These are phyloP conservation scores for Rhododendron kiyosumense DNA, from an alignment of 148 eudicot species.

Conservation along the genomic window DNA sequence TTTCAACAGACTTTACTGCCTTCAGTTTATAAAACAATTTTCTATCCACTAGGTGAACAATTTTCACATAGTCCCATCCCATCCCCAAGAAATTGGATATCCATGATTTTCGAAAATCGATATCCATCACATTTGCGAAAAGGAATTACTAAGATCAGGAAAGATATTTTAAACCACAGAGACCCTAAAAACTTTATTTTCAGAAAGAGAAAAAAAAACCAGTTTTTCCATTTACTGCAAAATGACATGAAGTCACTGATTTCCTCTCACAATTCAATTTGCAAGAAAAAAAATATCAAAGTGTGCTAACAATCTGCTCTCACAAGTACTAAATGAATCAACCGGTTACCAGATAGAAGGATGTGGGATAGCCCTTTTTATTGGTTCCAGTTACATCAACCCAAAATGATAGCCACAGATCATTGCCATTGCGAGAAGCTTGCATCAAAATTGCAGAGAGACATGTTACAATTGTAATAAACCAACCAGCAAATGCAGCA, in stretches of 20 bases:
- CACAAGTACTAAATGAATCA: not conserved
- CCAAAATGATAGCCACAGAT: constrained; percentile 95
- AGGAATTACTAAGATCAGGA: not conserved
- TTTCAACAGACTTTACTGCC: not conserved
- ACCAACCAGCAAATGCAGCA: constrained; percentile 90
- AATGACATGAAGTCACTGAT: not conserved
- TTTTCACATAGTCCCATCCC: not conserved
- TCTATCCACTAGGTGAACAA: not conserved
- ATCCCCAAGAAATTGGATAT: not conserved
- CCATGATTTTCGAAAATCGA: not conserved
- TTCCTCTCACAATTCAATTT: not conserved
- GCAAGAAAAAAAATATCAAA: not conserved
- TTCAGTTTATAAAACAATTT: not conserved
- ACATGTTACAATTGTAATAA: constrained; percentile 51
- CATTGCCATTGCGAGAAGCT: constrained; percentile 94
- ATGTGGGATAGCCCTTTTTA: constrained; percentile 33
- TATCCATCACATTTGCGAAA: not conserved
- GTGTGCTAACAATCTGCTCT: no score
- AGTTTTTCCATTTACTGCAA: not conserved
- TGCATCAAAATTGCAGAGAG: constrained; percentile 88
- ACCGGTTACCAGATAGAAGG: constrained; percentile 67
- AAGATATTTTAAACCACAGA: not conserved
- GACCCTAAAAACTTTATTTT: not conserved
- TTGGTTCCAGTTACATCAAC: constrained; percentile 67
- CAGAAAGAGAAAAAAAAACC: not conserved